Evolutionary conservation across 345 rosid species (phyloP).

Genomic region (Populus tremula): DNA sequence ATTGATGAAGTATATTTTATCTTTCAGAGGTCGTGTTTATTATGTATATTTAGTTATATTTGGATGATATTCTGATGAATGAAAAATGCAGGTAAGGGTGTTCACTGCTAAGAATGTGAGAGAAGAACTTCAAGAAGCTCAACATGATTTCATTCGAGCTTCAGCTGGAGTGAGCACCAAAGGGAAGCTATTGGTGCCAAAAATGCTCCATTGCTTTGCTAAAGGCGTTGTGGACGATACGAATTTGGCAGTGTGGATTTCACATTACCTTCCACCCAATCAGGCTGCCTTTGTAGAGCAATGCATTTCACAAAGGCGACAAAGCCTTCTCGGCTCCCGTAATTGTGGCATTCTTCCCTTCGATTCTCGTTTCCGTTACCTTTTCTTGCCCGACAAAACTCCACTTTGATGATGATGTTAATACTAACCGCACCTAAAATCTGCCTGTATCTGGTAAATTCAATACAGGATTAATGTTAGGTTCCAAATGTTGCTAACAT

Average conservation of each 20-base stretch:
- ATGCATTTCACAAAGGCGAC: slow-evolving; percentile 66
- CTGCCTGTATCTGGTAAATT: background rate
- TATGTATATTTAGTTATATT: too few species aligned
- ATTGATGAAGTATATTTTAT: background rate
- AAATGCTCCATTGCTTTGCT: slow-evolving; percentile 75
- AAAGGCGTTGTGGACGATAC: slow-evolving; percentile 68
- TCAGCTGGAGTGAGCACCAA: slow-evolving; percentile 78
- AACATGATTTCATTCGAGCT: slow-evolving; percentile 69
- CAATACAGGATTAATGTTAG: background rate
- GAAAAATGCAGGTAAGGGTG: slow-evolving; percentile 62
- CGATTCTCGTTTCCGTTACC: slow-evolving; percentile 77
- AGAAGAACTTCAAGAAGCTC: slow-evolving; percentile 82
- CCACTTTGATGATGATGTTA: slow-evolving; percentile 16
- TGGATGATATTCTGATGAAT: background rate
- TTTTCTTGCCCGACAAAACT: slow-evolving; percentile 55
- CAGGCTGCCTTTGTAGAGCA: slow-evolving; percentile 80
- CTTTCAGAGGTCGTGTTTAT: too few species aligned
- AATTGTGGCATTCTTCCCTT: slow-evolving; percentile 75
- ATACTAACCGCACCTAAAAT: background rate
- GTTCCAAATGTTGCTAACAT: background rate
- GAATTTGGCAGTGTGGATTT: slow-evolving; percentile 76
- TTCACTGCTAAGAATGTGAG: slow-evolving; percentile 59
- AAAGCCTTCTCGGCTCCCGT: slow-evolving; percentile 63
- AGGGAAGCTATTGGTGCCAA: slow-evolving; percentile 81
- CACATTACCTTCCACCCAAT: slow-evolving; percentile 67